Conservation (phyloP, 352 stramenopile species). For the Phytophthora pseudosyringae region DNA sequence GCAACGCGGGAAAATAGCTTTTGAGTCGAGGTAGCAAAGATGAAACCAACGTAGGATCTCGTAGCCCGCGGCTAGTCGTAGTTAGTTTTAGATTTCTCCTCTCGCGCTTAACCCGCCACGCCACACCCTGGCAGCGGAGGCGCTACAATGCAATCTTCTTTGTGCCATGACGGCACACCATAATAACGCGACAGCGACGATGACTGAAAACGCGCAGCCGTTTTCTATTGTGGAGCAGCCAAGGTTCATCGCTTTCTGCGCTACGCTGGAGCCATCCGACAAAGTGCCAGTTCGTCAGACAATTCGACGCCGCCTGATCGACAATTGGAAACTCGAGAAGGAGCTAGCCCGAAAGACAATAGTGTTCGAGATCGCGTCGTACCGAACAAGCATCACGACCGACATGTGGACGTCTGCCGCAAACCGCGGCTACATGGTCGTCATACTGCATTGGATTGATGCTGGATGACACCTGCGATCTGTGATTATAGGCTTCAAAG, state of each 20-base stretch:
- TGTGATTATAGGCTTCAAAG: constrained; percentile 27
- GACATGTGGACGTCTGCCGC: constrained; percentile 33
- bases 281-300: constrained; percentile 7
- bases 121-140: too few species aligned
- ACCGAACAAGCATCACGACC: constrained; percentile 15
- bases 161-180: too few species aligned
- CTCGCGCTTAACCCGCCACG: too few species aligned
- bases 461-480: constrained; percentile 3
- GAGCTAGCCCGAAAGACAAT: not conserved
- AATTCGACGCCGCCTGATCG: constrained; percentile 4
- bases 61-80: too few species aligned
- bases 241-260: constrained; percentile 12
- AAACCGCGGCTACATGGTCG: constrained; percentile 25
- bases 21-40: too few species aligned
- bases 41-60: too few species aligned
- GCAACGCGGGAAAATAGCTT: too few species aligned
- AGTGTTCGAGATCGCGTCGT: not conserved
- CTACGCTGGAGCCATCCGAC: constrained; percentile 1
- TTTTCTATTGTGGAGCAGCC: constrained; percentile 16
- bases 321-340: constrained; percentile 12
- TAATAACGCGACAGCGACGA: too few species aligned
- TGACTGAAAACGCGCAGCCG: constrained; percentile 1
- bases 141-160: too few species aligned
- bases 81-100: too few species aligned
- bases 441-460: constrained; percentile 32